These are phyloP conservation scores for Sporothrix humicola DNA, from an alignment of 2,329 filamentous ascomycete genomes.

Conservation along the genomic window DNA sequence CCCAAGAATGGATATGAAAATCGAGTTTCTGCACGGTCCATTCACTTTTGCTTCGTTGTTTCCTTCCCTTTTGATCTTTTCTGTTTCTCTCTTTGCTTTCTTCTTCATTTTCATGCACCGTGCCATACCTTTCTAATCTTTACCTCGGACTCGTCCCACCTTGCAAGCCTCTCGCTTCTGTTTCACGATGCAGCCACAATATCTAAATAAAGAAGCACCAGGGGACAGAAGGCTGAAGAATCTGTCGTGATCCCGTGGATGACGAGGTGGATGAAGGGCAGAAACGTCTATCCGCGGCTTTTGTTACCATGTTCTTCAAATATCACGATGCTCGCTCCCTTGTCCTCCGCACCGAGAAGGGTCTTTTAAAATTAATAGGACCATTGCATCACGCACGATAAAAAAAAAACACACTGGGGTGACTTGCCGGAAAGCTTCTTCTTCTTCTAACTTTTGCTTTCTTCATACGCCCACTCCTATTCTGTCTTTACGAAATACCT, in stretches of 20 bases:
- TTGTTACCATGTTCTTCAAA: background rate
- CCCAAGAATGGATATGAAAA: slow-evolving; percentile 6
- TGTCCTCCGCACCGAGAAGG: background rate
- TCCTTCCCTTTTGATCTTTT: background rate
- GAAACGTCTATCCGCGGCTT: background rate
- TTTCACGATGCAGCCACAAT: slow-evolving; percentile 29
- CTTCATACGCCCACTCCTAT: background rate
- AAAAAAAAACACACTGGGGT: background rate
- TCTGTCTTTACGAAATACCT: background rate
- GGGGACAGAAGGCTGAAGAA: slow-evolving; percentile 8
- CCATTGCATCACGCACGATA: background rate
- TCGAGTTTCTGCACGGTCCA: background rate
- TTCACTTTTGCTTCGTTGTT: background rate
- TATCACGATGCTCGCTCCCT: background rate
- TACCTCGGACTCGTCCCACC: background rate
- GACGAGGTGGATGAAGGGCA: background rate
- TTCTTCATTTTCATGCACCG: background rate
- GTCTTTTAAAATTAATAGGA: slow-evolving; percentile 16
- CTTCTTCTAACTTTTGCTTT: background rate
- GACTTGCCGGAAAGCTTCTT: background rate
- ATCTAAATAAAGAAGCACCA: slow-evolving; percentile 30
- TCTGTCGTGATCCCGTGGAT: background rate
- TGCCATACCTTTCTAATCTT: background rate
- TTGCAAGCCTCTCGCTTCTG: slow-evolving; percentile 21
- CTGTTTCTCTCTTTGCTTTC: background rate